phyloP scores from a whole-genome alignment of 2,329 filamentous ascomycete genomes.

The Aspergillus transmontanensis region DNA sequence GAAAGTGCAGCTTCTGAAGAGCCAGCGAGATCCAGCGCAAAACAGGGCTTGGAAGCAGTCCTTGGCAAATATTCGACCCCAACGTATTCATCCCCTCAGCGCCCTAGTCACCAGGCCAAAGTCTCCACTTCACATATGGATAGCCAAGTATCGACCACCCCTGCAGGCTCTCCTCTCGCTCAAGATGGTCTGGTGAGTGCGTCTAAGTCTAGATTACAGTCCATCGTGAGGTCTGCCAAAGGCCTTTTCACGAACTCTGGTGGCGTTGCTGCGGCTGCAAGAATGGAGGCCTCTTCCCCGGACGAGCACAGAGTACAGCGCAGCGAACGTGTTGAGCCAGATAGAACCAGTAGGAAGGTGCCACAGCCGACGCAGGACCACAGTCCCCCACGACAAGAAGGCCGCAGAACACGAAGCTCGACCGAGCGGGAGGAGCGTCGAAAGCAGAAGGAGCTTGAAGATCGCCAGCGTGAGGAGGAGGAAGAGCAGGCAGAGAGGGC shows the following conservation, averaged over 20 bases:
- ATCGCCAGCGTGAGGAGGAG: conserved; percentile 39
- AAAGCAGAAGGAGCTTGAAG: conserved; percentile 35
- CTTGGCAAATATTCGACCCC: conserved; percentile 70
- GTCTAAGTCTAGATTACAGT: conserved; percentile 89
- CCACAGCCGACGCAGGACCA: conserved; percentile 25
- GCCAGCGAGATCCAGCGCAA: conserved; percentile 17
- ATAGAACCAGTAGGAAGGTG: conserved; percentile 21
- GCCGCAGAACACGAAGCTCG: conserved; percentile 59
- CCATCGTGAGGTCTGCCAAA: conserved; percentile 84
- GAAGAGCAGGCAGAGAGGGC: conserved; percentile 25
- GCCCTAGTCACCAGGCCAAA: conserved; percentile 58
- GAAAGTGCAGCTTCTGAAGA: conserved; percentile 19
- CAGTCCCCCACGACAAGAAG: conserved; percentile 40
- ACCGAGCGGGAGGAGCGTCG: conserved; percentile 56
- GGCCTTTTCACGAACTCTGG: conserved; percentile 79
- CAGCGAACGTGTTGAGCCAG: conserved; percentile 30
- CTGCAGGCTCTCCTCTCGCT: conserved; percentile 58
- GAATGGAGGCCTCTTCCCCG: conserved; percentile 56
- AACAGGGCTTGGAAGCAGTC: conserved; percentile 35
- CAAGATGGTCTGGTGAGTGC: conserved; percentile 83
- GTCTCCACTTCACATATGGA: conserved; percentile 62
- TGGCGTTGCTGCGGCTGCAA: conserved; percentile 60
- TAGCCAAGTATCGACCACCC: conserved; percentile 57
- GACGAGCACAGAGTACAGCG: conserved; percentile 34
- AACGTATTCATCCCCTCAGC: conserved; percentile 55